A percentile compares a stretch with the other conserved stretches of the same genome.
Evolutionary conservation across 495 filamentous ascomycete genomes (phyloP).

Genomic region (Xanthoparmelia taractica): DNA sequence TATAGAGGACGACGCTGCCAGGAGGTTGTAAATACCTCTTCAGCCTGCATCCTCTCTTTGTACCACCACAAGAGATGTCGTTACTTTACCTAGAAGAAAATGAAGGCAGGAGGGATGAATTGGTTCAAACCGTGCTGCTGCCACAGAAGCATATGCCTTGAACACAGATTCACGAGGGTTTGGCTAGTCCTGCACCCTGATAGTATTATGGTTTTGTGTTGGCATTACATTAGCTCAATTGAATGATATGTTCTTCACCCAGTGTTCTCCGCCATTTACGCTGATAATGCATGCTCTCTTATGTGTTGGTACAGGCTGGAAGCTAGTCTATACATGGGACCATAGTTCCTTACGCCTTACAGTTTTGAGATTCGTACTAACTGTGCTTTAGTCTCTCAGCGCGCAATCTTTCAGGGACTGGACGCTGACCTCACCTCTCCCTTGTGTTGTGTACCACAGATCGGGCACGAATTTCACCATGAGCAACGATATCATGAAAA

Average conservation of each 20-base stretch:
- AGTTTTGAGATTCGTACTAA: neutral
- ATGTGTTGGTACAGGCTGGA: neutral
- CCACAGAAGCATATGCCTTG: neutral
- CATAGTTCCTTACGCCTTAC: neutral
- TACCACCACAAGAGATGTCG: neutral
- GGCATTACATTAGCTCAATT: slow-evolving; percentile 10
- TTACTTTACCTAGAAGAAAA: slow-evolving; percentile 5
- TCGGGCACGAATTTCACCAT: neutral
- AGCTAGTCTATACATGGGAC: neutral
- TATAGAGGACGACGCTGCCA: neutral
- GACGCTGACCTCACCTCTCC: neutral
- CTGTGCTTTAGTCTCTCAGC: neutral
- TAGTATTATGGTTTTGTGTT: neutral
- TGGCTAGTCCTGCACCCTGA: neutral
- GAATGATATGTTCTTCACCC: slow-evolving; percentile 6
- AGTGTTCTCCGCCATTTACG: neutral
- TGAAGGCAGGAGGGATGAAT: neutral
- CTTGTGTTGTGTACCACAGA: neutral
- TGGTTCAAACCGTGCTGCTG: neutral
- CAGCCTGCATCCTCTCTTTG: neutral
- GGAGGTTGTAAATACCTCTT: neutral
- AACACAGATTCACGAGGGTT: neutral
- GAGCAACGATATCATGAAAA: neutral
- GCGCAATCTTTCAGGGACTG: neutral
- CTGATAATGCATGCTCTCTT: neutral